Evolutionary conservation across 140 eudicot species (phyloP), one percentile per base, ranked within the genome.

Genomic region (Bidens hawaiensis): DNA sequence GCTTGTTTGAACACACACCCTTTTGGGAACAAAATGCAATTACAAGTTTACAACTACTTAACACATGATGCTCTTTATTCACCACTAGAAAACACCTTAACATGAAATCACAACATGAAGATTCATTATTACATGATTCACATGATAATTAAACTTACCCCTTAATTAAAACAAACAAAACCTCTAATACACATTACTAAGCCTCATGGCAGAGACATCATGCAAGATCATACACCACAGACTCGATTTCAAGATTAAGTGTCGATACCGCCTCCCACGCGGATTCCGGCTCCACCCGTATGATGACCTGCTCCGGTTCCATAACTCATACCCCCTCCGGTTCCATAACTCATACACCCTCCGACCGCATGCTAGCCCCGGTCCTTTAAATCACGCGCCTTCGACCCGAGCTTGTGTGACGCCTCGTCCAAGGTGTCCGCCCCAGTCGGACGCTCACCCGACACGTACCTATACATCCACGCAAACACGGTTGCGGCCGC

Each of bases 401-500:
- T 55, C 42, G 62, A 15, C 5, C 62, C 62, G 18, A 55, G 23
- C 42, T 28, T 28, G 6, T 55, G 42, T 2, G 11, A 12, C n/a
- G 5, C 41, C 41, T 27, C 41, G 4, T 55, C 41, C 42, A 27
- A n/a, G 14, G 42, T 5, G 18, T 55, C 41, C 6, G 41, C 14
- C 6, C 62, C 62, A 0, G 24, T 55, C 7, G 42, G 62, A 0
- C 28, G 62, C 41, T 16, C 62, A 28, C 42, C 41, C 2, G 62
- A 26, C 62, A 55, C 14, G 11, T 55, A 53, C 62, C 41, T 46
- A 47, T 69, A 75, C 4, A 83, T 77, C 84, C 82, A 78, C 53
- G 80, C 47, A 31, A 82, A 25, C 40, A 78, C 80, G 23, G 72
- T 60, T 5, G 77, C n/a, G 3, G 79, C 85, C n/a, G 85, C 81